Conservation (phyloP, 164 flowering plant species). For the Kalanchoe fedtschenkoi region DNA sequence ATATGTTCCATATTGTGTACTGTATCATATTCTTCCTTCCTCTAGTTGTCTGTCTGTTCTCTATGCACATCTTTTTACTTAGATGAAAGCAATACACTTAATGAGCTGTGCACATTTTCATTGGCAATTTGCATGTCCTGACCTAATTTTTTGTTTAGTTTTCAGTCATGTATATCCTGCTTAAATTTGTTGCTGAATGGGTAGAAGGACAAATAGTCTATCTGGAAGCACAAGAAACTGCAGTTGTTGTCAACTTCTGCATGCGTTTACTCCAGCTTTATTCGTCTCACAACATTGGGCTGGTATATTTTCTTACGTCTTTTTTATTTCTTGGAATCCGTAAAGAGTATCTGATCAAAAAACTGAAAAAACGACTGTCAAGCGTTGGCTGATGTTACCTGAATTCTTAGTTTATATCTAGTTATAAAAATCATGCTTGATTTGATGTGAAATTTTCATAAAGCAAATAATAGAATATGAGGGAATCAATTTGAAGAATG, state of each 20-base stretch:
- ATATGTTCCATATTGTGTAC: too few relatives aligned
- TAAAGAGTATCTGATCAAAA: background rate
- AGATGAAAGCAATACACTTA: background rate
- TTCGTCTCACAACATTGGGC: slow-evolving; percentile 92
- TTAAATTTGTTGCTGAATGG: slow-evolving; percentile 88
- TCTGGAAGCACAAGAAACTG: slow-evolving; percentile 75
- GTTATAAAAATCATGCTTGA: background rate
- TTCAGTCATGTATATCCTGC: slow-evolving; percentile 77
- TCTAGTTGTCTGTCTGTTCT: too few relatives aligned
- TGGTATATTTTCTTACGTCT: slow-evolving; percentile 36
- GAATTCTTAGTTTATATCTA: background rate
- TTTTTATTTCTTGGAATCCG: background rate
- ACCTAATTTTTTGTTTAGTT: slow-evolving; percentile 39
- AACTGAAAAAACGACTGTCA: background rate
- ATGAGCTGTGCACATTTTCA: background rate
- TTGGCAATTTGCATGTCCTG: slow-evolving; percentile 8
- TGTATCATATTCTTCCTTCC: too few relatives aligned
- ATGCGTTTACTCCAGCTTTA: slow-evolving; percentile 81
- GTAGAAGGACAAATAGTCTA: slow-evolving; percentile 85
- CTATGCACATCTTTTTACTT: background rate
- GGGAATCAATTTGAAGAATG: background rate
- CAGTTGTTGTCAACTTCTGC: slow-evolving; percentile 63
- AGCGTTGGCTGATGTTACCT: background rate
- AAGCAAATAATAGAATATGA: too few relatives aligned
- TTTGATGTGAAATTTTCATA: too few relatives aligned